Conservation (phyloP, 73 alveolate species). For the Paramecium primaurelia region DNA sequence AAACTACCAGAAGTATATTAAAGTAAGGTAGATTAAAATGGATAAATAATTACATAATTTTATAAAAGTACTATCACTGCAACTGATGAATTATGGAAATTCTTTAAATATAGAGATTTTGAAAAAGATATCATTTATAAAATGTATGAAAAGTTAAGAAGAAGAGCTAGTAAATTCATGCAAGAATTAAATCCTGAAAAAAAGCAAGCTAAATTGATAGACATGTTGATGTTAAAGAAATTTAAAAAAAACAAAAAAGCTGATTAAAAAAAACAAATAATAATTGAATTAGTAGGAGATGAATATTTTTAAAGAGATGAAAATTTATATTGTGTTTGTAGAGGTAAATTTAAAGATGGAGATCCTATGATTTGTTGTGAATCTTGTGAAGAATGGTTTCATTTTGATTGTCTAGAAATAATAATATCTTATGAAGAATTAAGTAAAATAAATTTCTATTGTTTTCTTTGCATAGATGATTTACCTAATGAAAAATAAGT, state of each 20-base stretch:
- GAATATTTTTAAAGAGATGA: not conserved
- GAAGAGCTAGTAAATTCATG: slow-evolving; percentile 24
- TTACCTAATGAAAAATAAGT: not conserved
- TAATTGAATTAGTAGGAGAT: not conserved
- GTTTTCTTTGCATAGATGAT: slow-evolving; percentile 19
- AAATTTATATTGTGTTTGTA: slow-evolving; percentile 28
- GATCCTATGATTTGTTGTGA: slow-evolving; percentile 34
- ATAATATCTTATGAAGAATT: not conserved
- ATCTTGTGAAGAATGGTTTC: slow-evolving; percentile 39
- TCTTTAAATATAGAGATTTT: not conserved
- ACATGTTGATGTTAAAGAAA: not conserved
- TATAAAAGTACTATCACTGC: slow-evolving; percentile 41
- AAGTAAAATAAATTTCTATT: not conserved
- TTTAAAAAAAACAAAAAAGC: not conserved
- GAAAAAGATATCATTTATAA: slow-evolving; percentile 8
- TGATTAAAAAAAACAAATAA: not conserved
- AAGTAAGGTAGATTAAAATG: not conserved
- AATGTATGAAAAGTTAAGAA: slow-evolving; percentile 39
- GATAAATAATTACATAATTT: not conserved
- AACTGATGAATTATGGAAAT: slow-evolving; percentile 38
- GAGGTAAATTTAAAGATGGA: slow-evolving; percentile 23
- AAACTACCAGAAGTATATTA: not conserved
- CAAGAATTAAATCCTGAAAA: slow-evolving; percentile 19
- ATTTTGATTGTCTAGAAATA: slow-evolving; percentile 31
- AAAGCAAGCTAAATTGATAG: slow-evolving; percentile 15